Evolutionary conservation across 352 stramenopile genomes (phyloP), one percentile per base, ranked within the genome.

Genomic region (Globisporangium carolinianum): DNA sequence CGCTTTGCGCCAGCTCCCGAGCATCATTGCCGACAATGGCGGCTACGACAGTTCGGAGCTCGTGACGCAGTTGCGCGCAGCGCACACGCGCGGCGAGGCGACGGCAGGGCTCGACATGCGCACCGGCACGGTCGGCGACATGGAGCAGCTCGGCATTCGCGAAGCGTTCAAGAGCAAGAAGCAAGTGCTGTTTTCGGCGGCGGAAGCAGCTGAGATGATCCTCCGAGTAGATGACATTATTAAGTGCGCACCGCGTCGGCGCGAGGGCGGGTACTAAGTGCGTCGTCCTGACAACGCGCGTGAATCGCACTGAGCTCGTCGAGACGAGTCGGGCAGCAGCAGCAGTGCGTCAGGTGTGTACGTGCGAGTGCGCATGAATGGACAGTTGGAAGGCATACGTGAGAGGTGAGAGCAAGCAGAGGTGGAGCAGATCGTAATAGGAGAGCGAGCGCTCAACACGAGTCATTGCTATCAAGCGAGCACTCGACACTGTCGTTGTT

Each of bases 161-260:
- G 98, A 99, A 72, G 83, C 87, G 18, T 88, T 95, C 56, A 97
- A 97, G 70, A 97, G 86, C 72, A 99, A 99, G 77, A 86, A 97
- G 62, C 93, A 99, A 66, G 97, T 99, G 61, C 72, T 99, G 6
- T 87, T 98, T 41, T 98, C 94, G 68, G 97, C 97, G 1, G 93
- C 94, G 7, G 98, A 99, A 75, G 97, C 98, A 4, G 97, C 97
- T 5, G 97, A 99, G 73, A 99, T 99, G 96, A 98, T 99, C 76
- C 77, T 99, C 61, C 85, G 98, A 68, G 97, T 99, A 61, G 98
- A 99, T 75, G 95, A 98, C 82, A 98, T 98, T 80, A 97, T 98
- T 76, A 97, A 98, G 67, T 93, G 76, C 57, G 96, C 95, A 18
- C 96, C 96, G 47, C 81, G 94, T 58, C 71, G 78, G 66, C 74